phyloP scores from a whole-genome alignment of 176 grass and related monocot species.

The Oryza australiensis region DNA sequence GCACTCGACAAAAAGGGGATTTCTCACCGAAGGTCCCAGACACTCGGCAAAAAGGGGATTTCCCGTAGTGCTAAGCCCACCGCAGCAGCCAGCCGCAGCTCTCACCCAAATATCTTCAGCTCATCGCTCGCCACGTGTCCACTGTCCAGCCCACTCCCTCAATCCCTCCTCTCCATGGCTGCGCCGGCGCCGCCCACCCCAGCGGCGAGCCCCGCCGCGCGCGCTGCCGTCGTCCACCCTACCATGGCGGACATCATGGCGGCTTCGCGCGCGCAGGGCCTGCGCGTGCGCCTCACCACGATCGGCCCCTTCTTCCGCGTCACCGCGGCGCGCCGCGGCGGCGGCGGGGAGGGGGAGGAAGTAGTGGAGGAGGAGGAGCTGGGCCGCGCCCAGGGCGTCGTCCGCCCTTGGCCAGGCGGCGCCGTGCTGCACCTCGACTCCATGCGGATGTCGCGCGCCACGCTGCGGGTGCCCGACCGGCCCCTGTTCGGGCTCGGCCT shows the following conservation, averaged over 20 bases:
- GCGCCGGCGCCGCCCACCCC: neutral
- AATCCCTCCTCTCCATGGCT: neutral
- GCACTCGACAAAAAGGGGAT: too few species aligned
- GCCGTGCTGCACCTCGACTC: constrained; percentile 78
- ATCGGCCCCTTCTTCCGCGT: constrained; percentile 77
- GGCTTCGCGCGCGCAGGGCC: constrained; percentile 61
- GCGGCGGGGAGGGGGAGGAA: neutral
- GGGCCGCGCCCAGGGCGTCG: constrained; percentile 69
- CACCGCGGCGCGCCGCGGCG: constrained; percentile 30
- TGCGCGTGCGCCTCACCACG: constrained; percentile 52
- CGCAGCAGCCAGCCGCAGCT: neutral
- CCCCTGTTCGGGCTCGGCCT: constrained; percentile 82
- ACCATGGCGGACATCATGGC: constrained; percentile 74
- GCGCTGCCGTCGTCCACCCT: constrained; percentile 35
- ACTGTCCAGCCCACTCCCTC: neutral
- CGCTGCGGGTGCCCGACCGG: constrained; percentile 46
- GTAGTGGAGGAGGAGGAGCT: constrained; percentile 38
- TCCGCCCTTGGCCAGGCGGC: constrained; percentile 63
- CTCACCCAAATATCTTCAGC: neutral
- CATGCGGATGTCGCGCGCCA: constrained; percentile 69
- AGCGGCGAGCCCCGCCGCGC: constrained; percentile 7
- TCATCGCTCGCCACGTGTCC: constrained; percentile 19
- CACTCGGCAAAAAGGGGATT: too few species aligned
- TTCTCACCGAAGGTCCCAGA: too few species aligned
- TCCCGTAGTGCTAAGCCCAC: too few species aligned